Base-by-base conservation (phyloP, 345 rosid genomes). In the Eucalyptus leucophloia region DNA sequence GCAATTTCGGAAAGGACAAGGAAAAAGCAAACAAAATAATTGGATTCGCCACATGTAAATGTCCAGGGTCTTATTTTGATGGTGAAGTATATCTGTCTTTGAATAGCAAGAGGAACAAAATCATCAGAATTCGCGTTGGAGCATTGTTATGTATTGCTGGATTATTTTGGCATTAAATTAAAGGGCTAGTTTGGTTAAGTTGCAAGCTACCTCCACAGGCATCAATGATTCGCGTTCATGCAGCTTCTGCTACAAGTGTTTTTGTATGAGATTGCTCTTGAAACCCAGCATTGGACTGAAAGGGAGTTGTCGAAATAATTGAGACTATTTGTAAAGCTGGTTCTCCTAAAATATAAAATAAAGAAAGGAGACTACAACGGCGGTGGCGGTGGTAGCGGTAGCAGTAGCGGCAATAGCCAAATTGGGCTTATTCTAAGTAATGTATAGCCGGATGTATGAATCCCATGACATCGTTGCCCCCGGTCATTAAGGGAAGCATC, bases 371-470 rank as follows among this genome's bases (percentile, higher is more conserved):
- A 24, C 58, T 8, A 53, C 30, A 7, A 2, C 13, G 0, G 60
- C 12, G 21, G 5, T 2, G 10, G 30, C 6, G 0, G 23, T 4
- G 3, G 28, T 2, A 2, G 13, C 6, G 0, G 28, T 3, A 2
- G 15, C 14, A 4, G n/a, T 4, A 5, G 8, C 5, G 30, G 30
- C 6, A 15, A 30, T 12, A 53, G 58, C 32, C 28, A 56, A 62
- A 62, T 62, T 30, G 32, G 32, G 17, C n/a, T 62, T 62, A 62
- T 12, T 62, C 34, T 62, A 28, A 5, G 69, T 13, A 62, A 62
- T 28, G 32, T 12, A 26, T 28, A 12, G 67, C 6, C n/a, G 16
- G 16, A 12, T 60, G 16, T 28, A 60, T 13, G 2, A 28, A 60
- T 26, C 32, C n/a, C 67, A 60, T 12, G 32, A 60, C 14, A 60